phyloP scores from a whole-genome alignment of 2,329 filamentous ascomycete genomes.

The Lecanicillium sp. region DNA sequence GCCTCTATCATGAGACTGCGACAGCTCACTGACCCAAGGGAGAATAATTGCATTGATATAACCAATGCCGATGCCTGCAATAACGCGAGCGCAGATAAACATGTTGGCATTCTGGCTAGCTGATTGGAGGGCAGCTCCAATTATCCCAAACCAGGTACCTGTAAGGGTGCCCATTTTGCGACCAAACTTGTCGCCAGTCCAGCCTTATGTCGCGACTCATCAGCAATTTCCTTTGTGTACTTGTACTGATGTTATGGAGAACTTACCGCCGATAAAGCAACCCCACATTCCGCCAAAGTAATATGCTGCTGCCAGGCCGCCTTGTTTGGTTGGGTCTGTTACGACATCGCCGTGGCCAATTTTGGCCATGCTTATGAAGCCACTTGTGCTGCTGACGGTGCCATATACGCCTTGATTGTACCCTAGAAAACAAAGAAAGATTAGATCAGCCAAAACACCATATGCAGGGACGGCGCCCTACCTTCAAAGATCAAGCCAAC shows the following conservation, averaged over 20 bases:
- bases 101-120: constrained; percentile 39
- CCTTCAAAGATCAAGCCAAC: constrained; percentile 21
- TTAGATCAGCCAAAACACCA: neutral
- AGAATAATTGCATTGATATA: constrained; percentile 44
- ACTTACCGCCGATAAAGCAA: constrained; percentile 39
- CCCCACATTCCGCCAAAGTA: constrained; percentile 46
- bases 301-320: constrained; percentile 47
- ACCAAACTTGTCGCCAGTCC: constrained; percentile 47
- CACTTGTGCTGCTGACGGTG: constrained; percentile 38
- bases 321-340: constrained; percentile 42
- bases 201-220: constrained; percentile 20
- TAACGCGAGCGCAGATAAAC: constrained; percentile 42
- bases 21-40: constrained; percentile 42
- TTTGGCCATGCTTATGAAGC: constrained; percentile 36
- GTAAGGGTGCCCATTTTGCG: constrained; percentile 40
- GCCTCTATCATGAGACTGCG: constrained; percentile 40
- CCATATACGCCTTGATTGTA: constrained; percentile 52
- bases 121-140: constrained; percentile 44
- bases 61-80: constrained; percentile 48
- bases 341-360: constrained; percentile 43
- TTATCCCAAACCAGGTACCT: constrained; percentile 39
- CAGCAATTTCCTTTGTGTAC: constrained; percentile 13
- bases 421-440: constrained; percentile 24
- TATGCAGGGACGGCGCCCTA: neutral
- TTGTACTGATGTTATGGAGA: neutral